A percentile compares a stretch with the other conserved stretches of the same genome.
These are phyloP conservation scores for Eimeria zaria DNA, from an alignment of 169 alveolate species.

Conservation along the genomic window DNA sequence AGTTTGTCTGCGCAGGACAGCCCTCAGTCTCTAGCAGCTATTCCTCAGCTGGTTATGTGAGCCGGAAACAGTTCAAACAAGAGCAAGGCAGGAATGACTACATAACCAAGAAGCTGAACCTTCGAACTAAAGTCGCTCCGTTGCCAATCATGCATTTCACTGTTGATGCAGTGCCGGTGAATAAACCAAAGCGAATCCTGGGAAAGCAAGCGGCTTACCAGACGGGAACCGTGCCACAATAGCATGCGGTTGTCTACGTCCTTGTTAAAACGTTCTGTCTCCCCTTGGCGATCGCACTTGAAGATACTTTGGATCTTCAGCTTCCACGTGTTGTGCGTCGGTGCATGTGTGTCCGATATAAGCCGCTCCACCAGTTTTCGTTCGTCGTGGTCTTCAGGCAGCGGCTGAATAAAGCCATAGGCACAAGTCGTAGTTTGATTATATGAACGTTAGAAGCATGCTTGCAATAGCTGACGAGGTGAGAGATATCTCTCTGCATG, in stretches of 20 bases:
- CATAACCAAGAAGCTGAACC: neutral
- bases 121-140: neutral
- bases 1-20: conserved; percentile 88
- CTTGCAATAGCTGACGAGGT: neutral
- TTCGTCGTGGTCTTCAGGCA: conserved; percentile 87
- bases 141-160: neutral
- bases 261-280: conserved; percentile 89
- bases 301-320: conserved; percentile 88
- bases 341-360: conserved; percentile 89
- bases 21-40: neutral
- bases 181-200: neutral
- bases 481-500: neutral
- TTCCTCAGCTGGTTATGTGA: neutral
- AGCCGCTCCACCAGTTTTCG: conserved; percentile 88
- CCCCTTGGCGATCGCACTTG: conserved; percentile 89
- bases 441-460: neutral
- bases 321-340: conserved; percentile 87
- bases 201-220: conserved; percentile 73
- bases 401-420: conserved; percentile 75
- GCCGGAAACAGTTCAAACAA: neutral
- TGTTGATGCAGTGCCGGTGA: neutral
- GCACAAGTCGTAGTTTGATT: neutral
- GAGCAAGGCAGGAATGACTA: neutral
- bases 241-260: conserved; percentile 90
- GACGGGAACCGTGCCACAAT: conserved; percentile 96